These are phyloP conservation scores for Trichophaea hybrida DNA, from an alignment of 2,329 filamentous ascomycete genomes.

Conservation along the genomic window DNA sequence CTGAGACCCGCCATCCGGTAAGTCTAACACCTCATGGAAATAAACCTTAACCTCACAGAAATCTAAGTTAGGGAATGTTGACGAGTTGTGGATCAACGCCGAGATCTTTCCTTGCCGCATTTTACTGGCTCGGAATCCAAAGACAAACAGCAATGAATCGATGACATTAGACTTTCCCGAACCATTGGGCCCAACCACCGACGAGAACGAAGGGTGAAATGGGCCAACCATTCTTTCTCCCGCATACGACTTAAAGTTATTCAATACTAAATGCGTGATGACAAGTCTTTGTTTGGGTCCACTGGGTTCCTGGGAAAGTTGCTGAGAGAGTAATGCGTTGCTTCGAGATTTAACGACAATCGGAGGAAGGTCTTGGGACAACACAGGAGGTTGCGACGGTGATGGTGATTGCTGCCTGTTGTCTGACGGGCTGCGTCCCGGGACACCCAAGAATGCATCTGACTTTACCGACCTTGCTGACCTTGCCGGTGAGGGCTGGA, in stretches of 20 bases:
- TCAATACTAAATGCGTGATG: constrained; percentile 80
- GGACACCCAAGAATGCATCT: neutral
- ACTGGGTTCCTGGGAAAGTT: constrained; percentile 40
- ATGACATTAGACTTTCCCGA: constrained; percentile 99
- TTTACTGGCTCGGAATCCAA: constrained; percentile 95
- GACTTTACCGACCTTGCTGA: neutral
- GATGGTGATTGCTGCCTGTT: neutral
- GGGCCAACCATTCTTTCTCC: constrained; percentile 89
- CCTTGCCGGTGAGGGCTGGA: constrained; percentile 35
- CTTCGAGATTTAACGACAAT: constrained; percentile 14
- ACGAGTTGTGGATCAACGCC: constrained; percentile 93
- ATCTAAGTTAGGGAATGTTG: constrained; percentile 67
- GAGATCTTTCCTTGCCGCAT: constrained; percentile 99
- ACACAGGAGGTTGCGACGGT: constrained; percentile 8
- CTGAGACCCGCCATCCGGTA: constrained; percentile 58
- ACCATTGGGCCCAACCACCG: constrained; percentile 92
- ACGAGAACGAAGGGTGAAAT: constrained; percentile 94
- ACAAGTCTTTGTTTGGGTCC: constrained; percentile 76
- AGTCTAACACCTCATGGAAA: constrained; percentile 88
- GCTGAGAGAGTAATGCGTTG: constrained; percentile 17
- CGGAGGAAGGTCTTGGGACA: constrained; percentile 13
- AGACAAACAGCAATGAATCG: constrained; percentile 95
- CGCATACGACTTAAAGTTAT: constrained; percentile 98
- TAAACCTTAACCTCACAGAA: constrained; percentile 93
- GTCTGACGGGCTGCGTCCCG: neutral